A percentile compares a stretch with the other conserved stretches of the same genome.
Evolutionary conservation across 257 asterid species (phyloP).

Genomic region (Solanum gracilifrons): DNA sequence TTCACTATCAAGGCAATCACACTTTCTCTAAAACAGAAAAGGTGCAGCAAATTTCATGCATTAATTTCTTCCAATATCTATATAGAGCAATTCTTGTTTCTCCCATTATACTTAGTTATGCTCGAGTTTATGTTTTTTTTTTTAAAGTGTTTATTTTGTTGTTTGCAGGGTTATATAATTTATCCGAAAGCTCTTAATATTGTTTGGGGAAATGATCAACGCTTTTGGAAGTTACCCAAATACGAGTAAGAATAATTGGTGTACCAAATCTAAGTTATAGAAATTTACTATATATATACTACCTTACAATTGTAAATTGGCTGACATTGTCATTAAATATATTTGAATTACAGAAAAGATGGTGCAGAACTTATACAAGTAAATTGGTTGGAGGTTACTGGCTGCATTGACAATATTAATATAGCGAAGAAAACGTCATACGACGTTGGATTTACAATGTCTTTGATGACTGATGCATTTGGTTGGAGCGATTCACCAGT

Average conservation of each 20-base stretch:
- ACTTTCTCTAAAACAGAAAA: not conserved
- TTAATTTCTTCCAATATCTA: not conserved
- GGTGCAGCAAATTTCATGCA: not conserved
- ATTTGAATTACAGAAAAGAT: not conserved
- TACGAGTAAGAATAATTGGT: not conserved
- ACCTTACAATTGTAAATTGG: not conserved
- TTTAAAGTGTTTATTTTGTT: not conserved
- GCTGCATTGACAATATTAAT: not conserved
- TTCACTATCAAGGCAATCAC: not conserved
- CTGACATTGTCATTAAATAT: not conserved
- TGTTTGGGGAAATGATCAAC: not conserved
- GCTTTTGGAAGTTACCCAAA: not conserved
- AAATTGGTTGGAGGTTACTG: not conserved
- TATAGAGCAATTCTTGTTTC: not conserved
- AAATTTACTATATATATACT: not conserved
- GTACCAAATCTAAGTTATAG: not conserved
- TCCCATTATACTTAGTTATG: not conserved
- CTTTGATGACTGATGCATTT: constrained; percentile 23
- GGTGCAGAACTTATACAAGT: constrained; percentile 8
- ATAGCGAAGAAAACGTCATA: not conserved
- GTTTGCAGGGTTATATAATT: not conserved
- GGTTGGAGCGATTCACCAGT: constrained; percentile 6
- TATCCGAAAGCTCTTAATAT: not conserved
- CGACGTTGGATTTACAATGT: constrained; percentile 10
- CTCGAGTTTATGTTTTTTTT: not conserved